These are phyloP conservation scores for Eremochloa ophiuroides DNA, from an alignment of 176 grass and related monocot species.

Conservation along the genomic window DNA sequence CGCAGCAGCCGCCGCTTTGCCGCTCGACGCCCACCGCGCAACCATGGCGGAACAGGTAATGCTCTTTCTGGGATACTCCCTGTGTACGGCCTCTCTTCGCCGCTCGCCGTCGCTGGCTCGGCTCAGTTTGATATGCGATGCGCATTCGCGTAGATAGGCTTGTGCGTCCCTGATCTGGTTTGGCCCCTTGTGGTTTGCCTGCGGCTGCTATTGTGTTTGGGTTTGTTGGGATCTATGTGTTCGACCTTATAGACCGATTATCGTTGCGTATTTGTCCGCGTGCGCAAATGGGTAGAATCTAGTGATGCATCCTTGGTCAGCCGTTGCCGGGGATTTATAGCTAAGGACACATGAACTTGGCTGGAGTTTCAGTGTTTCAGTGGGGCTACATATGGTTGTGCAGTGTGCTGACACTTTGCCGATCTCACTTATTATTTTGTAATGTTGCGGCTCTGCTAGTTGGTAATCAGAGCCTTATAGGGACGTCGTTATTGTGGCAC, in stretches of 20 bases:
- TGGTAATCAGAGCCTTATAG: neutral
- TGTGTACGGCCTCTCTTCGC: neutral
- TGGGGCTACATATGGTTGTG: neutral
- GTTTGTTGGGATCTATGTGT: neutral
- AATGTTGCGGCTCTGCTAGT: too few relatives aligned
- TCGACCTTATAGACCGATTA: neutral
- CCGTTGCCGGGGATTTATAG: neutral
- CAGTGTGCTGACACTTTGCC: neutral
- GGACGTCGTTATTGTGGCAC: neutral
- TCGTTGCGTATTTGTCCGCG: neutral
- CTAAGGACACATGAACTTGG: neutral
- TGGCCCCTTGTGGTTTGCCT: neutral
- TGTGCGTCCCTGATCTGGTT: neutral
- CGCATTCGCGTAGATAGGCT: neutral
- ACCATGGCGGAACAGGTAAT: constrained; percentile 86
- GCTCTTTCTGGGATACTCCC: neutral
- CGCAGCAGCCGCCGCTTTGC: constrained; percentile 16
- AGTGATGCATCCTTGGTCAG: neutral
- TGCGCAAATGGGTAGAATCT: neutral
- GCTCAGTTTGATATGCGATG: neutral
- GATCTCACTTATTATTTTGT: neutral
- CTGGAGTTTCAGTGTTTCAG: neutral
- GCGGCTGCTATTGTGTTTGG: neutral
- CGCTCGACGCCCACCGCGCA: constrained; percentile 7
- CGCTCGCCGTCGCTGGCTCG: neutral